These are phyloP conservation scores for Leccinum obscurum DNA, from an alignment of 768 basidiomycete species.

Conservation along the genomic window DNA sequence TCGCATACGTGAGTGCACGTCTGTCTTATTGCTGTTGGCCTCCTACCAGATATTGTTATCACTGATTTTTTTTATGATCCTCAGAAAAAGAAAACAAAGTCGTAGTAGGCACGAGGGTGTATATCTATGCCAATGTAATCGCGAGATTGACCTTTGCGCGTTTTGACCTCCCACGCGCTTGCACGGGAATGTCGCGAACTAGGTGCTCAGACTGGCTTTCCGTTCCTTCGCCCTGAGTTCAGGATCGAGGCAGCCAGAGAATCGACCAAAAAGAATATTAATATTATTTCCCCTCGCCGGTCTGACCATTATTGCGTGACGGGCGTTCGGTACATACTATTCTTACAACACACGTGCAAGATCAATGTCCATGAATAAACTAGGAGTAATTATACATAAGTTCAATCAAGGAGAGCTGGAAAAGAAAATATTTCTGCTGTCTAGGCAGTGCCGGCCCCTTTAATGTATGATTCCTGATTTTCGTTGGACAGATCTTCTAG, in stretches of 20 bases:
- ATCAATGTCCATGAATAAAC: not conserved
- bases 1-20: conserved; percentile 70
- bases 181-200: not conserved
- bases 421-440: not conserved
- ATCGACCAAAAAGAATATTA: not conserved
- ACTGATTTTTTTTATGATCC: not conserved
- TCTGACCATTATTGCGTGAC: not conserved
- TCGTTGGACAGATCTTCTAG: conserved; percentile 79
- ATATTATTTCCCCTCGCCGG: not conserved
- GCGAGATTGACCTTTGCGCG: not conserved
- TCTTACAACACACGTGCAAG: not conserved
- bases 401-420: not conserved
- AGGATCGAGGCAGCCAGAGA: not conserved
- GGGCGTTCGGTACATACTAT: not conserved
- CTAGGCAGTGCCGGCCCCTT: conserved; percentile 20
- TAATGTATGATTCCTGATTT: conserved; percentile 60
- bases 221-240: not conserved
- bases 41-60: not conserved
- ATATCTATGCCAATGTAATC: not conserved
- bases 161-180: not conserved
- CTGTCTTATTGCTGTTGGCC: not conserved
- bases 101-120: conserved; percentile 16
- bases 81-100: conserved; percentile 39
- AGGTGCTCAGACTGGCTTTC: not conserved
- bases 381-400: not conserved